phyloP scores from a whole-genome alignment of 371 early-diverging fungal species.

The Thermomucor indicae-seudaticae region DNA sequence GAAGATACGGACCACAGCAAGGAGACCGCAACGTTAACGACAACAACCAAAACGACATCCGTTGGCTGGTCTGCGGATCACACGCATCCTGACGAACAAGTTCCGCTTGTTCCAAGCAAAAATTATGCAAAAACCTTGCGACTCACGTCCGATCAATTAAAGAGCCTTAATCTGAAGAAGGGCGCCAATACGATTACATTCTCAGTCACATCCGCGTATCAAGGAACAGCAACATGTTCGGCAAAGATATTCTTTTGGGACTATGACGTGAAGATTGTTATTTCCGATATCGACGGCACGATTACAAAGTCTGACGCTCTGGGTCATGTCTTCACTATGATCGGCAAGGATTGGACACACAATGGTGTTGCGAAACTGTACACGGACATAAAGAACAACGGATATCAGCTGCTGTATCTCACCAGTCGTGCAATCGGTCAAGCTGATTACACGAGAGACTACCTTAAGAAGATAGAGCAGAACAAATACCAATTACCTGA shows the following conservation, averaged over 20 bases:
- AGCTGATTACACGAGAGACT: slow-evolving; percentile 88
- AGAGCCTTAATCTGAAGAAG: slow-evolving; percentile 73
- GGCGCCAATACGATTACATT: slow-evolving; percentile 93
- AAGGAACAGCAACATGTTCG: slow-evolving; percentile 74
- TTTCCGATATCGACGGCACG: slow-evolving; percentile 99
- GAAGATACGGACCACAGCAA: slow-evolving; percentile 2
- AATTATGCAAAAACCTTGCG: slow-evolving; percentile 87
- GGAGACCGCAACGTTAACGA: slow-evolving; percentile 33
- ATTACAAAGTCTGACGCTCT: slow-evolving; percentile 98
- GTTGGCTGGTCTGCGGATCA: slow-evolving; percentile 38
- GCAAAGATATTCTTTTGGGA: slow-evolving; percentile 92
- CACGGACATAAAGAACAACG: slow-evolving; percentile 92
- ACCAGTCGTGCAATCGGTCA: slow-evolving; percentile 98
- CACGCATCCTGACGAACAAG: background rate
- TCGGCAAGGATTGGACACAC: slow-evolving; percentile 99
- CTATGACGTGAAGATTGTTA: slow-evolving; percentile 83
- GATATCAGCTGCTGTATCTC: slow-evolving; percentile 96
- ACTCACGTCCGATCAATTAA: slow-evolving; percentile 88
- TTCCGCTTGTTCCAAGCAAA: slow-evolving; percentile 18
- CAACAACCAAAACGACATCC: slow-evolving; percentile 38
- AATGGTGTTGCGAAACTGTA: slow-evolving; percentile 95
- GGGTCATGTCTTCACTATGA: slow-evolving; percentile 97
- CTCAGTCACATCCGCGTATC: slow-evolving; percentile 73
- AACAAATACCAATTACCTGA: slow-evolving; percentile 87
- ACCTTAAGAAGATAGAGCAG: slow-evolving; percentile 90